phyloP scores from a whole-genome alignment of 371 early-diverging fungal species.

The Aphelidium insulamus region DNA sequence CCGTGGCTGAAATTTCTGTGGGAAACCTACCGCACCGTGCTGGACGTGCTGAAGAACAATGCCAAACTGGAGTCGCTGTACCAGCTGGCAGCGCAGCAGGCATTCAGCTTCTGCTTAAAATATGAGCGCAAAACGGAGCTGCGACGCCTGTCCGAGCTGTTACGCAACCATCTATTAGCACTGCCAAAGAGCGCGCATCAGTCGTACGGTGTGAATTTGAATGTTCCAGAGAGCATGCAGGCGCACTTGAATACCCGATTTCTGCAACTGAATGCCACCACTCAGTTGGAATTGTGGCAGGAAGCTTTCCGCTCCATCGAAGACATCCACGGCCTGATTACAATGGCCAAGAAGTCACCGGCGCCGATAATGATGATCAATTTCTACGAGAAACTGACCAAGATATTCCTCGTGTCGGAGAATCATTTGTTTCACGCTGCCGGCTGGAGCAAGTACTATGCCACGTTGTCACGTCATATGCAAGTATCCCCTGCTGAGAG shows the following conservation, averaged over 20 bases:
- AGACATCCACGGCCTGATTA: conserved; percentile 83
- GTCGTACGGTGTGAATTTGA: conserved; percentile 74
- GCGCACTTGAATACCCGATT: conserved; percentile 87
- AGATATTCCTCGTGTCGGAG: conserved; percentile 82
- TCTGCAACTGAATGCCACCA: conserved; percentile 78
- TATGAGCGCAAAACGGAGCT: conserved; percentile 94
- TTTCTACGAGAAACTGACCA: conserved; percentile 90
- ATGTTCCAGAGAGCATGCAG: conserved; percentile 86
- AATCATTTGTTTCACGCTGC: conserved; percentile 95
- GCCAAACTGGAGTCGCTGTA: conserved; percentile 80
- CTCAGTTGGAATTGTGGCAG: conserved; percentile 93
- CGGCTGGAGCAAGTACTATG: conserved; percentile 79
- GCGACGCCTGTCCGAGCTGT: conserved; percentile 85
- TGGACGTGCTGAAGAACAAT: conserved; percentile 91
- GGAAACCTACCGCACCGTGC: conserved; percentile 90
- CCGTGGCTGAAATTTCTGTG: conserved; percentile 96
- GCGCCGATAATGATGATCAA: conserved; percentile 84
- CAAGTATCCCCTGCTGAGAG: conserved; percentile 45
- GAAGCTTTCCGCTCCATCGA: conserved; percentile 91
- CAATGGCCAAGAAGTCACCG: conserved; percentile 61
- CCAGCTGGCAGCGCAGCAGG: conserved; percentile 53
- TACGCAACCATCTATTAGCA: conserved; percentile 77
- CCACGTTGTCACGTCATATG: too few relatives aligned
- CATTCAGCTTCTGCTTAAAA: conserved; percentile 84
- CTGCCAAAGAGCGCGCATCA: conserved; percentile 68